Conservation (phyloP, 78 protist species). For the Dictyostelium intermedium region DNA sequence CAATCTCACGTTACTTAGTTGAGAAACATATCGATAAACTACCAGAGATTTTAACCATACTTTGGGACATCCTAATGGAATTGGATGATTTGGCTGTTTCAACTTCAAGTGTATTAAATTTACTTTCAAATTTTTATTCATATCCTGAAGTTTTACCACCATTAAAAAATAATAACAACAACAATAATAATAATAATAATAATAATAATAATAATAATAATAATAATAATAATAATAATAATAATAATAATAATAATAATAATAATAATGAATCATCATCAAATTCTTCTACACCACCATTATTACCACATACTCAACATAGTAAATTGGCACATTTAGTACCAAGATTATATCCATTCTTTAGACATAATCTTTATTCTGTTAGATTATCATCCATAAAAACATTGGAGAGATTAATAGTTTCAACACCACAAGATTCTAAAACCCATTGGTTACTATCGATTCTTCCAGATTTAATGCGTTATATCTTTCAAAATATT, state of each 20-base stretch:
- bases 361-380: constrained; percentile 42
- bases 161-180: not conserved
- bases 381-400: constrained; percentile 58
- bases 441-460: constrained; percentile 51
- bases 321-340: constrained; percentile 40
- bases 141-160: constrained; percentile 38
- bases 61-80: constrained; percentile 80
- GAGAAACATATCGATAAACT: constrained; percentile 1
- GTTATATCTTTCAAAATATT: constrained; percentile 75
- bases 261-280: not conserved
- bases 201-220: not conserved
- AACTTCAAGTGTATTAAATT: constrained; percentile 53
- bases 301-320: constrained; percentile 24
- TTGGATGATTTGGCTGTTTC: constrained; percentile 80
- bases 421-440: not conserved
- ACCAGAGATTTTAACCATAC: constrained; percentile 33
- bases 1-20: constrained; percentile 27
- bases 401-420: constrained; percentile 37
- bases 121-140: constrained; percentile 42
- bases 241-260: not conserved
- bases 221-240: not conserved
- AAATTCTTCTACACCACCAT: not conserved
- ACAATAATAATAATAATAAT: not conserved
- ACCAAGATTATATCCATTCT: constrained; percentile 74
- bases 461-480: constrained; percentile 39